Conservation (phyloP, 192 early-diverging fungal genomes). For the Mycoemilia scoparia region DNA sequence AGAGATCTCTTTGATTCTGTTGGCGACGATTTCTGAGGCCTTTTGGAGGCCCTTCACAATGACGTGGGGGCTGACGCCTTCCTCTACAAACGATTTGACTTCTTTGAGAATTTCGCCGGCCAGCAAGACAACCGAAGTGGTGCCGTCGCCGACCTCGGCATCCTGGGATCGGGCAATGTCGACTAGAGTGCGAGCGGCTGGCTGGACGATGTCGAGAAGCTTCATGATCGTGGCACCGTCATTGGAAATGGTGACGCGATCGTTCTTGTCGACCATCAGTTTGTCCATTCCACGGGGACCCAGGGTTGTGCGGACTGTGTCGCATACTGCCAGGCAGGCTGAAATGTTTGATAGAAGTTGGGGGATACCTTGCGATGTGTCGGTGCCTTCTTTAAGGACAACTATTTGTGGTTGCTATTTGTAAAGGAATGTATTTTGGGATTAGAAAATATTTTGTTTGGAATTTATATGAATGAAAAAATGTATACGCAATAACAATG, state of each 20-base stretch:
- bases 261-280: constrained; percentile 85
- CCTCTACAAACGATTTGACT: constrained; percentile 82
- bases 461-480: no score
- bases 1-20: constrained; percentile 85
- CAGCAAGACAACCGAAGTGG: constrained; percentile 90
- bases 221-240: constrained; percentile 98
- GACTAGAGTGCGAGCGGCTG: constrained; percentile 92
- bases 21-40: constrained; percentile 80
- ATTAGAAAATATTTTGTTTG: no score
- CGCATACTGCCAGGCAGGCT: constrained; percentile 84
- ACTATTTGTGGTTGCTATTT: constrained; percentile 97
- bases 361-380: constrained; percentile 91
- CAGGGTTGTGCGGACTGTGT: constrained; percentile 87
- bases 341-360: constrained; percentile 97
- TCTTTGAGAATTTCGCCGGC: constrained; percentile 96
- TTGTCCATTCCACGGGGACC: constrained; percentile 99
- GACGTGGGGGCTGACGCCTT: constrained; percentile 82
- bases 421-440: no score
- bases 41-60: constrained; percentile 90
- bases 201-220: constrained; percentile 93
- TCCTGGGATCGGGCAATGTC: constrained; percentile 97
- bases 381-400: constrained; percentile 96
- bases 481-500: no score
- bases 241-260: constrained; percentile 91
- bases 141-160: constrained; percentile 97